Evolutionary conservation across 768 basidiomycete genomes (phyloP).

Genomic region (Boletus pseudo-olivaceus): DNA sequence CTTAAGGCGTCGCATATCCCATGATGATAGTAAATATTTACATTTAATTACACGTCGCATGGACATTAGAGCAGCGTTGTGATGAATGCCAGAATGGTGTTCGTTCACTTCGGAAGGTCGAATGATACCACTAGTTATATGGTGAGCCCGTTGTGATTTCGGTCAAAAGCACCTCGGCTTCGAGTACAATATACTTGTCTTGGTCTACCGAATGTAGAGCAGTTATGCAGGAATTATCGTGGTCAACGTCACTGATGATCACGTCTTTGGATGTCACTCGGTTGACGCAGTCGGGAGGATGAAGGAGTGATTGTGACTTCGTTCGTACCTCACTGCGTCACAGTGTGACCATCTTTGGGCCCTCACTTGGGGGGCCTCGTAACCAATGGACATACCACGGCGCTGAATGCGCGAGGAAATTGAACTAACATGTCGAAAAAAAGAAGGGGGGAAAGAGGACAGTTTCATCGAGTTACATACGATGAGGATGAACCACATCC

Average conservation of each 20-base stretch:
- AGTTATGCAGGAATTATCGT: background rate
- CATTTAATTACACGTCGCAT: constrained; percentile 12
- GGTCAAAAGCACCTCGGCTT: background rate
- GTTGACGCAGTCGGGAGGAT: too few species aligned
- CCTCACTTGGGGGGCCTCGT: too few species aligned
- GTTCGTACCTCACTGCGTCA: too few species aligned
- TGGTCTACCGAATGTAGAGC: background rate
- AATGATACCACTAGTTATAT: background rate
- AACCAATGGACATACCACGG: background rate
- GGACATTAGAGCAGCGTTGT: background rate
- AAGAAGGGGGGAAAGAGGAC: background rate
- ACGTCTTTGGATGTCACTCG: too few species aligned
- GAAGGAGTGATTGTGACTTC: too few species aligned
- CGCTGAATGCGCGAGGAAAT: background rate
- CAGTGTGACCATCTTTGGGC: too few species aligned
- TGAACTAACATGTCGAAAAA: background rate
- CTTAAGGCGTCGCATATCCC: background rate
- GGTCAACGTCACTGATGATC: too few species aligned
- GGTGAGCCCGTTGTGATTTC: background rate
- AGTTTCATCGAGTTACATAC: background rate
- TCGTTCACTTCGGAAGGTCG: too few species aligned
- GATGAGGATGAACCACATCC: background rate
- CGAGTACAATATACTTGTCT: too few species aligned
- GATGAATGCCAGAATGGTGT: background rate
- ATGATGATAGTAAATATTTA: background rate